Evolutionary conservation across 805 yeast species (phyloP), one percentile per base, ranked within the genome.

Genomic region (Jamesozyma rosinii): DNA sequence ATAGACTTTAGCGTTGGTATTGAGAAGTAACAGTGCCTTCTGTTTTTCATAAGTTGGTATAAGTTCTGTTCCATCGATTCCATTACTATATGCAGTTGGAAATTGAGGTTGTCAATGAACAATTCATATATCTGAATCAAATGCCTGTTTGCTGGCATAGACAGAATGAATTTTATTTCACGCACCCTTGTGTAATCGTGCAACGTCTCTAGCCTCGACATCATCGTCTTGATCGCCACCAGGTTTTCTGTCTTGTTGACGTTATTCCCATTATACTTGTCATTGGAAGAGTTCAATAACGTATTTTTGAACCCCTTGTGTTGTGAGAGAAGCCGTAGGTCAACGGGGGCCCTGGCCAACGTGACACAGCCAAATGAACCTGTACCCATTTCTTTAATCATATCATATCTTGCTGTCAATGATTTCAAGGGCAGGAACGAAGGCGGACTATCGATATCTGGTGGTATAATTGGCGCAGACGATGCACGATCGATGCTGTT

Each of bases 141-240:
- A 51, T 79, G 76, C 19, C 74, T 74, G 63, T 87, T 95, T 1
- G 84, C 71, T 1, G 85, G 80, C 19, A 88, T 74, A 0, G 82
- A 64, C 24, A 79, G 60, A 22, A 83, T 79, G 58, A 84, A 83
- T 48, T 67, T 71, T 17, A 83, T 68, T 58, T 84, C 95, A 51
- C 82, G 79, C 5, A 80, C 79, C 44, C 68, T 67, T 10, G 72
- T 64, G 50, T 78, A 77, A 45, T 76, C 80, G 44, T 74, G 75
- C 37, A 79, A 61, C n/a, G 72, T 59, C 2, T 68, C 58, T 38
- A 79, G 59, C 45, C 71, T 67, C 46, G 74, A 72, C 45, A 75
- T 76, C 83, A 89, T 80, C 5, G 84, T 79, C 59, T 89, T 89
- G 42, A 89, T 75, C 2, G 97, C 97, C 38, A 87, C 94, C 15